Conservation (phyloP, 352 stramenopile species). For the Phytophthora palmivora region DNA sequence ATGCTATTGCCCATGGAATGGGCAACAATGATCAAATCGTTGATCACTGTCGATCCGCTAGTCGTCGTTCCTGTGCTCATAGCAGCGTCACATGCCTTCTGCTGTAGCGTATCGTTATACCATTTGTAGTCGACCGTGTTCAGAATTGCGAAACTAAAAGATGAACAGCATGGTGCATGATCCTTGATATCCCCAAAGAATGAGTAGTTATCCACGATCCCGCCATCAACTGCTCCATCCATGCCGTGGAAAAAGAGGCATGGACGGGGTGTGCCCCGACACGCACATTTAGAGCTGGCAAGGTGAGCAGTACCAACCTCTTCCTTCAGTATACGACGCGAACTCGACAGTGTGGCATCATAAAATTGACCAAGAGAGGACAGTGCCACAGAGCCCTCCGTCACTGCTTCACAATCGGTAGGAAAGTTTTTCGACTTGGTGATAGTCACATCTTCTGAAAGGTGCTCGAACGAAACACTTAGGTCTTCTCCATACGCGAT, state of each 20-base stretch:
- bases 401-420: conserved; percentile 27
- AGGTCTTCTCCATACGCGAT: conserved; percentile 54
- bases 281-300: conserved; percentile 42
- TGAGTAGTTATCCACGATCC: conserved; percentile 37
- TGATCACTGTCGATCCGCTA: conserved; percentile 42
- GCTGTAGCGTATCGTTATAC: conserved; percentile 52
- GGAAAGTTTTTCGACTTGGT: conserved; percentile 29
- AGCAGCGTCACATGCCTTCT: conserved; percentile 45
- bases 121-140: conserved; percentile 60
- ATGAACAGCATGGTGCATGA: conserved; percentile 61
- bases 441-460: conserved; percentile 31
- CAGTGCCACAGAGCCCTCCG: conserved; percentile 20
- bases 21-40: conserved; percentile 57
- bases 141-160: conserved; percentile 49
- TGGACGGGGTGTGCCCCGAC: conserved; percentile 41
- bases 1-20: conserved; percentile 72
- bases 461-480: conserved; percentile 34
- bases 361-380: conserved; percentile 39
- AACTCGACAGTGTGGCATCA: conserved; percentile 17
- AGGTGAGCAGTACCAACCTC: conserved; percentile 27
- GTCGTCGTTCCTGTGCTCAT: conserved; percentile 28
- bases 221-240: conserved; percentile 39
- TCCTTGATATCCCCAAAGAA: conserved; percentile 58
- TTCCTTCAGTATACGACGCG: conserved; percentile 25
- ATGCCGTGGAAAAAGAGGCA: conserved; percentile 68